Evolutionary conservation across 805 yeast genomes (phyloP).

Genomic region (Starmerella floris): DNA sequence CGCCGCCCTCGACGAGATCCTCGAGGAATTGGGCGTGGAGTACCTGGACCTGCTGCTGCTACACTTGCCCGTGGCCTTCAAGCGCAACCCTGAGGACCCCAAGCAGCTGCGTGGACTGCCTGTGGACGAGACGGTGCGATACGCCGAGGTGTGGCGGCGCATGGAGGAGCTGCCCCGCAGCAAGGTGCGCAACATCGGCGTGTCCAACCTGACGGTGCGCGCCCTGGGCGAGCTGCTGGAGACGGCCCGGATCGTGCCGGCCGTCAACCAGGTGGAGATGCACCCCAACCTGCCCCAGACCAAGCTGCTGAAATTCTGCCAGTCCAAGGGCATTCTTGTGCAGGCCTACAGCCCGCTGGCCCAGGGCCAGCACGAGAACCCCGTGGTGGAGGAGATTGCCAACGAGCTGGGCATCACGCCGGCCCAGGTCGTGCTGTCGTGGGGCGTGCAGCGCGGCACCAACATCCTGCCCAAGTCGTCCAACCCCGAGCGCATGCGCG

Average conservation of each 20-base stretch:
- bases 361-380: conserved; percentile 28
- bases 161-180: conserved; percentile 45
- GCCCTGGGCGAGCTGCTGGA: conserved; percentile 37
- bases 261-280: conserved; percentile 56
- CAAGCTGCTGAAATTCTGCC: conserved; percentile 41
- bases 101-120: conserved; percentile 11
- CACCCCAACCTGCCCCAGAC: conserved; percentile 60
- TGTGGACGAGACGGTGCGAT: conserved; percentile 5
- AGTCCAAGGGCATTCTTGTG: conserved; percentile 14
- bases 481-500: conserved; percentile 43
- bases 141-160: conserved; percentile 37
- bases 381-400: conserved; percentile 47
- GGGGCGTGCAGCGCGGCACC: conserved; percentile 34
- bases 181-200: conserved; percentile 53
- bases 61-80: conserved; percentile 56
- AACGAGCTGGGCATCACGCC: conserved; percentile 37
- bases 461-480: conserved; percentile 54
- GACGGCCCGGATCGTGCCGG: conserved; percentile 43
- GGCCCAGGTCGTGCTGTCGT: conserved; percentile 25
- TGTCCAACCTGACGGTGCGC: conserved; percentile 48
- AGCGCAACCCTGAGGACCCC: conserved; percentile 9
- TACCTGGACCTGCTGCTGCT: conserved; percentile 65
- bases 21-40: conserved; percentile 51
- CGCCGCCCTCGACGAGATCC: conserved; percentile 43
- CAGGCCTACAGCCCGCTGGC: conserved; percentile 24